phyloP scores from a whole-genome alignment of 1,284 basidiomycete genomes.

The Abortiporus biennis region DNA sequence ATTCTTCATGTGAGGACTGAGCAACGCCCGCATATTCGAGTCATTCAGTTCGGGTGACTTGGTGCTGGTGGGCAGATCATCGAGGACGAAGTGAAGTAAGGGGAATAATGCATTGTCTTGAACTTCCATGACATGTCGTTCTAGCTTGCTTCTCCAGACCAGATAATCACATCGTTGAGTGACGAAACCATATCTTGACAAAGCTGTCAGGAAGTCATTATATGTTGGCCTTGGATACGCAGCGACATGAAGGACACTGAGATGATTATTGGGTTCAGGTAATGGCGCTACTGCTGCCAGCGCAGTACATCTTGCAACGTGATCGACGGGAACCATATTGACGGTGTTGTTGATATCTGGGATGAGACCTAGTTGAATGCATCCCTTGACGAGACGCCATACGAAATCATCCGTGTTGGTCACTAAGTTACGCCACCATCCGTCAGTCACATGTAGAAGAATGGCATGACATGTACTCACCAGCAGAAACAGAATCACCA shows the following conservation, averaged over 20 bases:
- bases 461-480: conserved; percentile 35
- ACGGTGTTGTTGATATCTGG: conserved; percentile 98
- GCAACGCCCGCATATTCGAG: conserved; percentile 68
- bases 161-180: conserved; percentile 85
- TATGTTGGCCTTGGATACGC: conserved; percentile 86
- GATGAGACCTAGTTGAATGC: conserved; percentile 90
- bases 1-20: conserved; percentile 39
- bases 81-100: conserved; percentile 93
- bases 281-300: conserved; percentile 62
- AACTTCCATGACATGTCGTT: conserved; percentile 90
- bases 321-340: conserved; percentile 98
- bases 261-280: conserved; percentile 30
- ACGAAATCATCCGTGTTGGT: conserved; percentile 99
- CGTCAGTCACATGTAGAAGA: conserved; percentile 10
- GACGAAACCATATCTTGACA: conserved; percentile 78
- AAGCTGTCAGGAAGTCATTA: conserved; percentile 80
- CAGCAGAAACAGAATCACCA: conserved; percentile 84
- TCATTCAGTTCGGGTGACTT: conserved; percentile 94
- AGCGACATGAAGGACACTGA: conserved; percentile 84
- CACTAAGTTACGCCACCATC: conserved; percentile 38
- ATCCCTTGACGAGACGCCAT: conserved; percentile 97
- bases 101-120: conserved; percentile 98
- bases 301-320: conserved; percentile 83
- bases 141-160: conserved; percentile 86
- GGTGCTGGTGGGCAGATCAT: conserved; percentile 95